These are phyloP conservation scores for Botrytis cinerea DNA, from an alignment of 2,329 filamentous ascomycete species.

Conservation along the genomic window DNA sequence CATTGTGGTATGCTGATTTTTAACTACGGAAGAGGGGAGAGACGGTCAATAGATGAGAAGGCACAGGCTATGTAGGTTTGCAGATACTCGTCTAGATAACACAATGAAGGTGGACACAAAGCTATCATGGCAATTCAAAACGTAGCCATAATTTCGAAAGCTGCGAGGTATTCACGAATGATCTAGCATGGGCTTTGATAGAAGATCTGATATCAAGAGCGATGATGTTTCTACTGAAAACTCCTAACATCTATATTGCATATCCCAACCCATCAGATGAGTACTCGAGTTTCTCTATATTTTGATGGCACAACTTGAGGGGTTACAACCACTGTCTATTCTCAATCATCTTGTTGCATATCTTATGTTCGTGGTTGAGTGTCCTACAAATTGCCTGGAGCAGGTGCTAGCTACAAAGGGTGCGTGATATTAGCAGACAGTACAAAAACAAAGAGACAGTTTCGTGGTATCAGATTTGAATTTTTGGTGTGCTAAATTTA, in stretches of 20 bases:
- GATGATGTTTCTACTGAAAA: not conserved
- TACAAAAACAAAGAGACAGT: not conserved
- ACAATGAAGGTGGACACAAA: not conserved
- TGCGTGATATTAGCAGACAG: not conserved
- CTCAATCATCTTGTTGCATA: not conserved
- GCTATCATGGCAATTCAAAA: not conserved
- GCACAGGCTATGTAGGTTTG: not conserved
- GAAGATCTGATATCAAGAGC: not conserved
- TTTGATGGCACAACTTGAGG: not conserved
- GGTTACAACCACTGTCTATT: not conserved
- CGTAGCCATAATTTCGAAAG: not conserved
- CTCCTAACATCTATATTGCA: not conserved
- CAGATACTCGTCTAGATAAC: not conserved
- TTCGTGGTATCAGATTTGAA: not conserved
- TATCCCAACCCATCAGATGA: not conserved
- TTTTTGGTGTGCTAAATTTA: not conserved
- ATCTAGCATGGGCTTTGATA: not conserved
- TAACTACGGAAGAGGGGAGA: not conserved
- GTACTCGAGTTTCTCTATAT: not conserved
- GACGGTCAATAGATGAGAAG: not conserved
- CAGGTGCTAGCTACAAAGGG: not conserved
- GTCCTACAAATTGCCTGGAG: not conserved
- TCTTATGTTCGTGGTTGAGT: not conserved
- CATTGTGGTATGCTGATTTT: not conserved
- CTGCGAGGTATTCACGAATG: not conserved